Evolutionary conservation across 495 filamentous ascomycete species (phyloP).

Genomic region (Tuber microsphaerosporum): DNA sequence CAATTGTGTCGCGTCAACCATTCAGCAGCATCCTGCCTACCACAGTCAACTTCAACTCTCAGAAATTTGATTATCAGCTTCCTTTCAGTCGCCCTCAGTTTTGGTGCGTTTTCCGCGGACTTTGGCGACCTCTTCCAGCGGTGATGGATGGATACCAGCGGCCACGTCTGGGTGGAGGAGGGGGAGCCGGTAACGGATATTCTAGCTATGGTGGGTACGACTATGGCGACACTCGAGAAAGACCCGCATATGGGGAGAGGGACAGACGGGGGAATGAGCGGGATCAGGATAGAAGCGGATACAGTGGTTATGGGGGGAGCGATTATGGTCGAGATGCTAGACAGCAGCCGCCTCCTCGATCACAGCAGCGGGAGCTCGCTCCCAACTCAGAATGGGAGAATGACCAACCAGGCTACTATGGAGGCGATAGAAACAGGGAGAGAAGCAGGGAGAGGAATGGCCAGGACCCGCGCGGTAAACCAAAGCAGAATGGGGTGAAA

Average conservation of each 20-base stretch:
- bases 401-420: constrained; percentile 15
- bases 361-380: constrained; percentile 27
- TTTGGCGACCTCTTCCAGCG: neutral
- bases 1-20: neutral
- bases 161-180: constrained; percentile 26
- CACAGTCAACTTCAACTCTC: neutral
- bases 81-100: neutral
- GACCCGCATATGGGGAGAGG: constrained; percentile 24
- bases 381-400: constrained; percentile 18
- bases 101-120: neutral
- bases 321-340: constrained; percentile 33
- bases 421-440: constrained; percentile 18
- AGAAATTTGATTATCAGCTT: neutral
- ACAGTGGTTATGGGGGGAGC: constrained; percentile 23
- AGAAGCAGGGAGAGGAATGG: constrained; percentile 31
- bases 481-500: constrained; percentile 29
- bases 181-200: constrained; percentile 16
- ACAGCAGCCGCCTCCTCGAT: constrained; percentile 21
- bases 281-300: constrained; percentile 24
- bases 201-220: constrained; percentile 29
- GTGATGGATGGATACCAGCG: constrained; percentile 29
- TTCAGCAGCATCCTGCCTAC: neutral
- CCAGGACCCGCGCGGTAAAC: constrained; percentile 12
- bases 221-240: constrained; percentile 18
- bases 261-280: constrained; percentile 28